Conservation (phyloP, 768 basidiomycete species). For the Steccherinum ochraceum region DNA sequence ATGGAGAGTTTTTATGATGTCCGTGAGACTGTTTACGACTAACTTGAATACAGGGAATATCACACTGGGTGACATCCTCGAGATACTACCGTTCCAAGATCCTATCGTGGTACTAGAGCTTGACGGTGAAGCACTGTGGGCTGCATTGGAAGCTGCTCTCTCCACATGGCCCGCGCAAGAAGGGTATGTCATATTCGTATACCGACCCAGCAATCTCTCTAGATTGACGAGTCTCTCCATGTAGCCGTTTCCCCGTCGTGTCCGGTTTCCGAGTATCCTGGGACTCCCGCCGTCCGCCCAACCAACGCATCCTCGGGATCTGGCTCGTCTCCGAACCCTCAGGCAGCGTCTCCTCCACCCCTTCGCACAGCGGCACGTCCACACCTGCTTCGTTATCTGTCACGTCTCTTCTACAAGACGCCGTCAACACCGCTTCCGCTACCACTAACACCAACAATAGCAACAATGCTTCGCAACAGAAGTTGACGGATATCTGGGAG, state of each 20-base stretch:
- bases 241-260: slow-evolving; percentile 76
- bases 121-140: slow-evolving; percentile 75
- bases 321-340: slow-evolving; percentile 42
- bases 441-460: slow-evolving; percentile 1
- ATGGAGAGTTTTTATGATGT: background rate
- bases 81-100: slow-evolving; percentile 87
- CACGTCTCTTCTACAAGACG: too few relatives aligned
- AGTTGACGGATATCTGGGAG: slow-evolving; percentile 39
- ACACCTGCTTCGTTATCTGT: slow-evolving; percentile 15
- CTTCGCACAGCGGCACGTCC: slow-evolving; percentile 13
- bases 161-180: slow-evolving; percentile 85
- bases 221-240: slow-evolving; percentile 25
- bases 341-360: slow-evolving; percentile 14
- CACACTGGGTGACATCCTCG: slow-evolving; percentile 81
- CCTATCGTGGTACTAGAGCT: slow-evolving; percentile 77
- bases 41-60: slow-evolving; percentile 45
- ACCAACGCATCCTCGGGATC: slow-evolving; percentile 67
- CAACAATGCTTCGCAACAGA: slow-evolving; percentile 11
- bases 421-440: too few relatives aligned
- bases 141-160: slow-evolving; percentile 66
- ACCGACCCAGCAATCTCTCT: too few relatives aligned
- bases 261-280: slow-evolving; percentile 81
- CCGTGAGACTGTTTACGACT: too few relatives aligned
- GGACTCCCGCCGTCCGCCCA: slow-evolving; percentile 73
- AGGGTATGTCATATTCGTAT: too few relatives aligned